phyloP scores from a whole-genome alignment of 2,329 filamentous ascomycete species.

The Aspergillus thermomutatus region DNA sequence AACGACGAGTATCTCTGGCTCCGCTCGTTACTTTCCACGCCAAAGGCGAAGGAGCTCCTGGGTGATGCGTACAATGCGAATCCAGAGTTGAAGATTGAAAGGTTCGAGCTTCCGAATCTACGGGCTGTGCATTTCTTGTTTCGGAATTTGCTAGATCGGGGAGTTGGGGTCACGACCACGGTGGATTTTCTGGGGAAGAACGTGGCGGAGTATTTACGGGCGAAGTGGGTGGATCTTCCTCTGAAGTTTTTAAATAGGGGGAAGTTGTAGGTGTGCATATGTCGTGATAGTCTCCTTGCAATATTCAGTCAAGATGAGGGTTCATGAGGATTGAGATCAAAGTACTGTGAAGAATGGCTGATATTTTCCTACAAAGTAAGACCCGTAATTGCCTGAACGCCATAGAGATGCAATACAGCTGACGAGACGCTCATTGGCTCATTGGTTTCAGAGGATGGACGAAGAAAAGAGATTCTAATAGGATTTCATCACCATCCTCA shows the following conservation, averaged over 20 bases:
- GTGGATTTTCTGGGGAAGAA: conserved; percentile 41
- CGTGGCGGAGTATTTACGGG: conserved; percentile 33
- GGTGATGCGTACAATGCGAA: conserved; percentile 20
- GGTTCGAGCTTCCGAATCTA: conserved; percentile 46
- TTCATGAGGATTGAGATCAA: too few relatives aligned
- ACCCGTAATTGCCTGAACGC: not conserved
- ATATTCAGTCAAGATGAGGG: not conserved
- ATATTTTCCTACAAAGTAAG: not conserved
- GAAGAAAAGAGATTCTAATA: not conserved
- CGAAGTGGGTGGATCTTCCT: conserved; percentile 32
- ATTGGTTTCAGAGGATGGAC: not conserved
- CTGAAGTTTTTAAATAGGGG: conserved; percentile 27
- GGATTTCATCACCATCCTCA: not conserved
- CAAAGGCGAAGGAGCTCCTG: conserved; percentile 19
- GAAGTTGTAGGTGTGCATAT: conserved; percentile 15
- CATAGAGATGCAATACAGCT: not conserved
- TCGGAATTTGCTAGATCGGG: conserved; percentile 33
- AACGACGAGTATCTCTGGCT: conserved; percentile 46
- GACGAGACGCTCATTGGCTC: too few relatives aligned
- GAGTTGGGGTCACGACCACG: conserved; percentile 29
- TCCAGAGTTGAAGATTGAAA: conserved; percentile 32
- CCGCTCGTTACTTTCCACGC: conserved; percentile 21
- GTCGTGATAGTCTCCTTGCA: not conserved
- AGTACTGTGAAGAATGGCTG: not conserved
- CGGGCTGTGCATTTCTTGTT: conserved; percentile 38